A percentile compares a stretch with the other conserved stretches of the same genome.
phyloP scores from a whole-genome alignment of 1,139 yeast genomes.

The Petasospora fabianii region DNA sequence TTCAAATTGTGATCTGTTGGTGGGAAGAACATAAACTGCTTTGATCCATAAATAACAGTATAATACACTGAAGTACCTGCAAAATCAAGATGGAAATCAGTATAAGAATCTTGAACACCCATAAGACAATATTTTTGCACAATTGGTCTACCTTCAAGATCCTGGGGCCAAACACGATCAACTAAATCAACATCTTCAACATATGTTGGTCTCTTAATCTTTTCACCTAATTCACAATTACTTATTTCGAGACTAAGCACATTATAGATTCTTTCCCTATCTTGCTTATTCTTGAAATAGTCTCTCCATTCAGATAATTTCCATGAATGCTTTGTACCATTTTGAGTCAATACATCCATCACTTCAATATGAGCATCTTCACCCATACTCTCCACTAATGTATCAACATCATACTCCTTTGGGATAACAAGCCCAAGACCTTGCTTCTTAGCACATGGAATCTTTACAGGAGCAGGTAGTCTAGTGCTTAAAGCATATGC shows the following conservation, averaged over 20 bases:
- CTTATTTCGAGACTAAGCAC: constrained; percentile 82
- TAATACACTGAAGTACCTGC: constrained; percentile 93
- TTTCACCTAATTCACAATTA: constrained; percentile 46
- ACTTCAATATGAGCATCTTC: constrained; percentile 67
- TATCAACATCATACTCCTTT: constrained; percentile 43
- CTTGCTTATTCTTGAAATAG: constrained; percentile 46
- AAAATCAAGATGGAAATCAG: constrained; percentile 89
- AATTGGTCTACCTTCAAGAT: constrained; percentile 43
- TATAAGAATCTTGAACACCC: constrained; percentile 78
- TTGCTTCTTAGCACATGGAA: constrained; percentile 30
- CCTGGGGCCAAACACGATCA: constrained; percentile 54
- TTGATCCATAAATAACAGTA: constrained; percentile 69
- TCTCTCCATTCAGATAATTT: constrained; percentile 69
- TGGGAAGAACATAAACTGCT: constrained; percentile 73
- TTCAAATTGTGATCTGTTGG: constrained; percentile 63
- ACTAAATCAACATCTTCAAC: constrained; percentile 72
- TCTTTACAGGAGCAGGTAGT: constrained; percentile 36
- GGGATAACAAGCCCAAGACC: constrained; percentile 45
- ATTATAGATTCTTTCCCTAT: constrained; percentile 67
- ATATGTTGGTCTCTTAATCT: constrained; percentile 57
- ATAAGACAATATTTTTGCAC: constrained; percentile 83
- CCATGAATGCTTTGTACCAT: constrained; percentile 54
- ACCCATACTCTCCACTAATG: constrained; percentile 61
- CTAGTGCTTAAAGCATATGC: constrained; percentile 35
- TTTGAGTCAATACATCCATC: constrained; percentile 87